Percentiles rank a stretch among this genome's conserved stretches.
These are phyloP conservation scores for Pichia sp. DNA, from an alignment of 1,139 yeast species.

Conservation along the genomic window DNA sequence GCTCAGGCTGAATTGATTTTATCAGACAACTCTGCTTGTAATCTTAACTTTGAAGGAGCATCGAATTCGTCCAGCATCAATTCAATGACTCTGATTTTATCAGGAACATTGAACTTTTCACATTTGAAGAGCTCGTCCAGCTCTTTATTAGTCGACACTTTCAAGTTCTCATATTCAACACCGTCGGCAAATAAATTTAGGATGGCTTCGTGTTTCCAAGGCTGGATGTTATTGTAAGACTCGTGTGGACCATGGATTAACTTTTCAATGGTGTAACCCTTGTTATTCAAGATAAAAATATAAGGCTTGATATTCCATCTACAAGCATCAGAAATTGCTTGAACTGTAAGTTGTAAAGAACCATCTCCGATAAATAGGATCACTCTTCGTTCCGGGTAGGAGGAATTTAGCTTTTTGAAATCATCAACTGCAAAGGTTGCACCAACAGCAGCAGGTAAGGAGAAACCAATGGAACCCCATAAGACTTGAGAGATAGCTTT, in stretches of 20 bases:
- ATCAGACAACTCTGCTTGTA: conserved; percentile 77
- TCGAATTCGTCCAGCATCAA: conserved; percentile 76
- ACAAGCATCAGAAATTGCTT: conserved; percentile 79
- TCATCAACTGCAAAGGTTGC: conserved; percentile 84
- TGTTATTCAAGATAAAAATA: conserved; percentile 76
- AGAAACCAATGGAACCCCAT: conserved; percentile 89
- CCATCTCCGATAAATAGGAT: conserved; percentile 86
- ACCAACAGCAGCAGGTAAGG: conserved; percentile 82
- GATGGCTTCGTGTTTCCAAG: conserved; percentile 71
- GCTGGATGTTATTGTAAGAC: conserved; percentile 72
- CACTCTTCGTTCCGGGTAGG: conserved; percentile 49
- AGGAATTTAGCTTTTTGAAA: conserved; percentile 43
- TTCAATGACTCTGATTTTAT: conserved; percentile 72
- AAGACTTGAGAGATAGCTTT: conserved; percentile 82
- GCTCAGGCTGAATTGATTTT: conserved; percentile 44
- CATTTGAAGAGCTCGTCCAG: conserved; percentile 54
- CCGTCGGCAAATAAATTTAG: conserved; percentile 71
- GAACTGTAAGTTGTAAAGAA: conserved; percentile 81
- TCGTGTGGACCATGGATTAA: conserved; percentile 80
- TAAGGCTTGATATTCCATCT: conserved; percentile 78
- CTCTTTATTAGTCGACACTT: conserved; percentile 63
- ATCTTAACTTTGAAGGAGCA: conserved; percentile 69
- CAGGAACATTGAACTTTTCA: conserved; percentile 51
- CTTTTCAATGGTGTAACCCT: conserved; percentile 86
- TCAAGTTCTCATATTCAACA: conserved; percentile 46